A percentile compares a stretch with the other conserved stretches of the same genome.
These are phyloP conservation scores for Symbiodinium pilosum DNA, from an alignment of 73 alveolate genomes.

Conservation along the genomic window DNA sequence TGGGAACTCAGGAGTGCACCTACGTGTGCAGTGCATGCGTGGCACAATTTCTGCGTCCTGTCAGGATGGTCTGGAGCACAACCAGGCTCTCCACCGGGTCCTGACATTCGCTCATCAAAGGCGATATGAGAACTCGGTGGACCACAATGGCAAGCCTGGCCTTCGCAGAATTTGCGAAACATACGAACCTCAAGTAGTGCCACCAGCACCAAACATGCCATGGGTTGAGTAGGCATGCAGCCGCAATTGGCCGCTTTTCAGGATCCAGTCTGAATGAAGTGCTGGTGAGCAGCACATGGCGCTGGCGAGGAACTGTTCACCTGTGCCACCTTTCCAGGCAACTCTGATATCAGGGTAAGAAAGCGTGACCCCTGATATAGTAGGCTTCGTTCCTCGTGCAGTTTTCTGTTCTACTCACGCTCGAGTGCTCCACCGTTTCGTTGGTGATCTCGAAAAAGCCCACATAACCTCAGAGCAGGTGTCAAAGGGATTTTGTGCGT, in stretches of 20 bases:
- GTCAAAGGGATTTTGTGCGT: too few species aligned
- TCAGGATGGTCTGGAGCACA: constrained; percentile 86
- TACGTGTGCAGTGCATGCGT: too few species aligned
- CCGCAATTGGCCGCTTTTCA: too few species aligned
- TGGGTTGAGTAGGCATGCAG: too few species aligned
- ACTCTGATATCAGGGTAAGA: too few species aligned
- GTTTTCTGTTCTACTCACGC: too few species aligned
- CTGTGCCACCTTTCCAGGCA: constrained; percentile 63
- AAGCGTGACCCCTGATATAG: too few species aligned
- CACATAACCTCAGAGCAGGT: constrained; percentile 82
- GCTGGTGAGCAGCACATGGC: constrained; percentile 17
- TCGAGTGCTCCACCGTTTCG: constrained; percentile 28
- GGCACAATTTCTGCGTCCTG: constrained; percentile 41
- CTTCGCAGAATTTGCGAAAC: constrained; percentile 61
- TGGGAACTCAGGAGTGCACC: too few species aligned
- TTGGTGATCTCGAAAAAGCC: constrained; percentile 81
- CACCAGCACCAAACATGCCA: background rate
- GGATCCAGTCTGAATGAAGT: too few species aligned
- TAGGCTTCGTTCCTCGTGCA: too few species aligned
- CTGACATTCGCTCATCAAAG: background rate
- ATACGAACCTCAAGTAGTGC: constrained; percentile 23
- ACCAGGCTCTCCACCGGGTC: constrained; percentile 63
- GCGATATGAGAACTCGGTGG: too few species aligned
- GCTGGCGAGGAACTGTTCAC: constrained; percentile 36
- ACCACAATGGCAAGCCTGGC: background rate